A percentile compares a stretch with the other conserved stretches of the same genome.
Conservation (phyloP, 257 asterid genomes). For the Coffea canephora region DNA sequence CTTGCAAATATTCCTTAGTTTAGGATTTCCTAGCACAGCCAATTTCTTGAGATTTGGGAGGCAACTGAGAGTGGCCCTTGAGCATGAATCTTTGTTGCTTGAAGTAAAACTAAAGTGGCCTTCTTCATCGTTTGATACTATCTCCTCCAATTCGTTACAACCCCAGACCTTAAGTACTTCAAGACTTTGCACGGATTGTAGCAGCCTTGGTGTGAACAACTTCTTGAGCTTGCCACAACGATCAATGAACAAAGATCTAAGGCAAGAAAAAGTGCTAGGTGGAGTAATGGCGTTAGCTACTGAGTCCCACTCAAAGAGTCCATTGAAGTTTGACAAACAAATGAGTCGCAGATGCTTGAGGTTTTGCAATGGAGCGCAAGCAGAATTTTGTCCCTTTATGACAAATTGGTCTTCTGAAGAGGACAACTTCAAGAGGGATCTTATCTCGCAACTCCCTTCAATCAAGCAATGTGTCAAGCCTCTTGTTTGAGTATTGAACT, state of each 20-base stretch:
- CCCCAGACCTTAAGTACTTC: constrained; percentile 3
- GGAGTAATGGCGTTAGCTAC: neutral
- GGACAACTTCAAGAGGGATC: constrained; percentile 14
- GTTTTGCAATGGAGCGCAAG: neutral
- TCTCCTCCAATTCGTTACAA: constrained; percentile 10
- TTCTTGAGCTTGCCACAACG: constrained; percentile 11
- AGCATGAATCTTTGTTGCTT: neutral
- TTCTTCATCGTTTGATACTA: constrained; percentile 5
- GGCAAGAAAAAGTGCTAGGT: constrained; percentile 13
- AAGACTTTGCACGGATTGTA: constrained; percentile 6
- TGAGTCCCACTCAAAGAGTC: neutral
- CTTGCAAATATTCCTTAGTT: neutral
- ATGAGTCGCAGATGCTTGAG: constrained; percentile 13
- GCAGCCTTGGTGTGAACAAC: constrained; percentile 3
- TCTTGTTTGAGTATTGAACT: neutral
- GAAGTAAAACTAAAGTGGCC: neutral
- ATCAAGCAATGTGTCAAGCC: constrained; percentile 1
- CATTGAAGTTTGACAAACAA: neutral
- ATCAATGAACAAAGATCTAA: neutral
- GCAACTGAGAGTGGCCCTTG: no score
- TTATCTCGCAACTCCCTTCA: neutral
- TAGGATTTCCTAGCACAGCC: neutral
- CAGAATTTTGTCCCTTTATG: neutral
- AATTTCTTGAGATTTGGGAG: neutral
- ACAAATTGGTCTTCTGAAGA: neutral